A percentile compares a stretch with the other conserved stretches of the same genome.
Evolutionary conservation across 2,329 filamentous ascomycete species (phyloP).

Genomic region (Diplodia sapinea): DNA sequence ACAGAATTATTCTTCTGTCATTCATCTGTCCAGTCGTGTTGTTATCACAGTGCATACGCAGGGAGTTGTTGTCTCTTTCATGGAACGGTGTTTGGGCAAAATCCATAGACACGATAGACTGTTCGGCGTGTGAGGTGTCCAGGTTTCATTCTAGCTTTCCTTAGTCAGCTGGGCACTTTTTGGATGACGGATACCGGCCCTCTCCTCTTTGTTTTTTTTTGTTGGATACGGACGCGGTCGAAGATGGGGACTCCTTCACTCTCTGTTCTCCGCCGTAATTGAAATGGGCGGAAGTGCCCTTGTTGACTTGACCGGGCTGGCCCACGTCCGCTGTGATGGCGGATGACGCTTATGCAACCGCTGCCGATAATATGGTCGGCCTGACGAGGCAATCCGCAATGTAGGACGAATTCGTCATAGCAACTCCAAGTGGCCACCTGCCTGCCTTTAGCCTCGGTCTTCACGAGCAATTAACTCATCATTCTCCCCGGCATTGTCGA

Average conservation of each 20-base stretch:
- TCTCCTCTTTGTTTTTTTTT: background rate
- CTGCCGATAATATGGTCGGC: too few species aligned
- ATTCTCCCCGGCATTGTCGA: background rate
- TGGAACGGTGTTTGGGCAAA: background rate
- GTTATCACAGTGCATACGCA: background rate
- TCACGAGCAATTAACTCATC: background rate
- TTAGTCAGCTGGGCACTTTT: background rate
- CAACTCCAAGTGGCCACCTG: too few species aligned
- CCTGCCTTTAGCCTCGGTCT: too few species aligned
- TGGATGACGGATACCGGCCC: background rate
- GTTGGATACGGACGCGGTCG: slow-evolving; percentile 5
- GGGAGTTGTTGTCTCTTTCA: background rate
- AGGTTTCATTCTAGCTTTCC: background rate
- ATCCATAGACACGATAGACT: slow-evolving; percentile 19
- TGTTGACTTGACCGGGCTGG: background rate
- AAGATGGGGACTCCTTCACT: background rate
- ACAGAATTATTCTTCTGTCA: background rate
- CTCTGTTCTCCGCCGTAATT: slow-evolving; percentile 17
- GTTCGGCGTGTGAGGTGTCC: background rate
- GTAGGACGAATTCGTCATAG: too few species aligned
- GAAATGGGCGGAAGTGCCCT: slow-evolving; percentile 6
- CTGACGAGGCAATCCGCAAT: too few species aligned
- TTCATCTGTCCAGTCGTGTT: background rate
- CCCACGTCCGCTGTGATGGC: background rate
- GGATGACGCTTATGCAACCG: too few species aligned